Evolutionary conservation across 73 alveolate genomes (phyloP).

Genomic region (Paramecium caudatum): DNA sequence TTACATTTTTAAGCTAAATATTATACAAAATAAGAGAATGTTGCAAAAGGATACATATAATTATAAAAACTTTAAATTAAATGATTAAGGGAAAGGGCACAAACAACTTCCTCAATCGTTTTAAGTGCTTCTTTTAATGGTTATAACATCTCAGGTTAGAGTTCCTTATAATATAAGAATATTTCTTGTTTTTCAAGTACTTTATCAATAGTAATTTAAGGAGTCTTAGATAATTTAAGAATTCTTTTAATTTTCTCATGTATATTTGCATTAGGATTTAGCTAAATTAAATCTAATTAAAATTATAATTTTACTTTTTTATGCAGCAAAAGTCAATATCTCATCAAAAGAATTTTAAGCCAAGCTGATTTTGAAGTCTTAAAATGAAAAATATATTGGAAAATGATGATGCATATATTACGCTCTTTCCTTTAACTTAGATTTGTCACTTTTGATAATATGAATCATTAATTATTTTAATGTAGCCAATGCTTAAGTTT

Average conservation of each 20-base stretch:
- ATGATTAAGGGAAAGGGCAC: neutral
- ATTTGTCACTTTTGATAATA: constrained; percentile 4
- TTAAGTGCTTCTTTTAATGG: neutral
- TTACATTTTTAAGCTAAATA: neutral
- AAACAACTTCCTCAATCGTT: neutral
- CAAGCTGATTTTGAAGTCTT: constrained; percentile 10
- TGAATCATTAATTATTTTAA: constrained; percentile 44
- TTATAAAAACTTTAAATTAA: neutral
- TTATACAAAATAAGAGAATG: neutral
- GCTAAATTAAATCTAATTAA: neutral
- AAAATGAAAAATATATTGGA: neutral
- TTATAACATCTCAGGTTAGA: neutral
- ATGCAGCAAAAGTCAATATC: neutral
- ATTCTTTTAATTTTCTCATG: constrained; percentile 46
- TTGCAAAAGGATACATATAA: constrained; percentile 62
- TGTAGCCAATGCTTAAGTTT: neutral
- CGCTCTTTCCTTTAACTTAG: neutral
- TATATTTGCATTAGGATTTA: constrained; percentile 1
- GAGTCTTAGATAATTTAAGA: neutral
- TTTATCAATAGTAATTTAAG: constrained; percentile 1
- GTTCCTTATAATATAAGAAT: constrained; percentile 25
- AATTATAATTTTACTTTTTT: constrained; percentile 33
- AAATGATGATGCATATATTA: neutral
- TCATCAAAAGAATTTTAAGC: neutral
- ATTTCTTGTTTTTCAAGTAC: neutral